These are phyloP conservation scores for Thraustochytrium sp. DNA, from an alignment of 352 stramenopile genomes.

Conservation along the genomic window DNA sequence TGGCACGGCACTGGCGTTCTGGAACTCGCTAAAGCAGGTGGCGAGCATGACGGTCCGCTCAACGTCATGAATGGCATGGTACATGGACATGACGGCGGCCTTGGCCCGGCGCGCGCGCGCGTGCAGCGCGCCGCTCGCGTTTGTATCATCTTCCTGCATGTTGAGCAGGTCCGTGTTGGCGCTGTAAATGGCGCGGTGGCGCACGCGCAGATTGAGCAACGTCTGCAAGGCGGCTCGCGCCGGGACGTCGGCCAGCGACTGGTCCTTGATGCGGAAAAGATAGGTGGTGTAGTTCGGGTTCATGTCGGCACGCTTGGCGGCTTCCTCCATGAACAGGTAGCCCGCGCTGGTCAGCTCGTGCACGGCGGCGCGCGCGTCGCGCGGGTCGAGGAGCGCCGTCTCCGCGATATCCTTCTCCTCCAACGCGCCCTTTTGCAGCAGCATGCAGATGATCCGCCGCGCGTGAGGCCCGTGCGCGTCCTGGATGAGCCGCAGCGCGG, in stretches of 20 bases:
- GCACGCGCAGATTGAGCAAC: slow-evolving; percentile 9
- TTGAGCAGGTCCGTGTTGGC: not conserved
- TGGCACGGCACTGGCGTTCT: not conserved
- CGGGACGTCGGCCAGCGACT: not conserved
- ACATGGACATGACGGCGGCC: not conserved
- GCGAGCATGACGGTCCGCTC: slow-evolving; percentile 4
- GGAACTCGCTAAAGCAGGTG: slow-evolving; percentile 11
- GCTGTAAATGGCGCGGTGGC: not conserved
- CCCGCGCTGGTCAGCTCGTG: not conserved
- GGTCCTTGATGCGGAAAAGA: slow-evolving; percentile 11
- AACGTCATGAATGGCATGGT: not conserved
- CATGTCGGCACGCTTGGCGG: slow-evolving; percentile 5
- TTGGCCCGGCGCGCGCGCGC: not conserved
- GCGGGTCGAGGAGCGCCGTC: not conserved
- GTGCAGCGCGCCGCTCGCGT: not conserved
- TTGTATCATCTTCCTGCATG: not conserved
- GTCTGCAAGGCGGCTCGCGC: not conserved
- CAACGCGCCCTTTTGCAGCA: slow-evolving; percentile 5
- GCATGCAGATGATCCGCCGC: not conserved
- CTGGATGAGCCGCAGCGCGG: not conserved
- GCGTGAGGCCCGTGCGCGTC: not conserved
- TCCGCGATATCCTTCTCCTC: slow-evolving; percentile 35
- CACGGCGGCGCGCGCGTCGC: not conserved
- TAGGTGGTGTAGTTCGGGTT: slow-evolving; percentile 27
- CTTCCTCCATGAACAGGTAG: slow-evolving; percentile 21